phyloP scores from a whole-genome alignment of 805 yeast species.

The Blastobotrys attinorum region DNA sequence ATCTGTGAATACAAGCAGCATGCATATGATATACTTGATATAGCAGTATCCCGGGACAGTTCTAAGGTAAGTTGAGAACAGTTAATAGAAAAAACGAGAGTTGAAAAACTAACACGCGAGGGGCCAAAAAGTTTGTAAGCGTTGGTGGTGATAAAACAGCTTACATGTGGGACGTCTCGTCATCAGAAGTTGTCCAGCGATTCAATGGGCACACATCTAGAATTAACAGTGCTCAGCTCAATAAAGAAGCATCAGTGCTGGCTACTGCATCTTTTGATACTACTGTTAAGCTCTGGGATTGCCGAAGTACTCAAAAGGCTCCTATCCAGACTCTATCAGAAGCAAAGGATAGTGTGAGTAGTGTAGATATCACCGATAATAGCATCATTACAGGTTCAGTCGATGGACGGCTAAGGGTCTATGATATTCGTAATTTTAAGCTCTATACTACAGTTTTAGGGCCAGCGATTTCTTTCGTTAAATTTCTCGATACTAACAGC shows the following conservation, averaged over 20 bases:
- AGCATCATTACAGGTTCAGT: slow-evolving; percentile 26
- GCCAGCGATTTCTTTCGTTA: slow-evolving; percentile 23
- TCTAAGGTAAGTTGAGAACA: slow-evolving; percentile 9
- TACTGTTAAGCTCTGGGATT: slow-evolving; percentile 29
- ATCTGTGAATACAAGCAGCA: slow-evolving; percentile 21
- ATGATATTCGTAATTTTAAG: slow-evolving; percentile 27
- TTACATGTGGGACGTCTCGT: slow-evolving; percentile 26
- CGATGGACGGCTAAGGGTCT: slow-evolving; percentile 26
- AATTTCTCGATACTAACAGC: slow-evolving; percentile 8
- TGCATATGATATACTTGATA: slow-evolving; percentile 25
- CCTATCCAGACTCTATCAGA: slow-evolving; percentile 33
- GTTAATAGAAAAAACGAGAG: not conserved
- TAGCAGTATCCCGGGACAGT: slow-evolving; percentile 21
- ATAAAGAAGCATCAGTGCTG: slow-evolving; percentile 21
- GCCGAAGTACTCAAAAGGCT: slow-evolving; percentile 14
- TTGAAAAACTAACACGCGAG: not conserved
- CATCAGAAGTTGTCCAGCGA: slow-evolving; percentile 20
- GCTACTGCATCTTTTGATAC: slow-evolving; percentile 28
- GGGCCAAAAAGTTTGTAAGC: slow-evolving; percentile 20
- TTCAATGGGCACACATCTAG: slow-evolving; percentile 24
- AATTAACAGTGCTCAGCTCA: slow-evolving; percentile 22
- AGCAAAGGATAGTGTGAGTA: slow-evolving; percentile 28
- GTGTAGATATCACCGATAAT: slow-evolving; percentile 14
- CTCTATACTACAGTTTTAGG: slow-evolving; percentile 21
- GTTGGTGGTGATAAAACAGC: slow-evolving; percentile 28